These are phyloP conservation scores for Wickerhamiella australiensis DNA, from an alignment of 805 yeast species.

Conservation along the genomic window DNA sequence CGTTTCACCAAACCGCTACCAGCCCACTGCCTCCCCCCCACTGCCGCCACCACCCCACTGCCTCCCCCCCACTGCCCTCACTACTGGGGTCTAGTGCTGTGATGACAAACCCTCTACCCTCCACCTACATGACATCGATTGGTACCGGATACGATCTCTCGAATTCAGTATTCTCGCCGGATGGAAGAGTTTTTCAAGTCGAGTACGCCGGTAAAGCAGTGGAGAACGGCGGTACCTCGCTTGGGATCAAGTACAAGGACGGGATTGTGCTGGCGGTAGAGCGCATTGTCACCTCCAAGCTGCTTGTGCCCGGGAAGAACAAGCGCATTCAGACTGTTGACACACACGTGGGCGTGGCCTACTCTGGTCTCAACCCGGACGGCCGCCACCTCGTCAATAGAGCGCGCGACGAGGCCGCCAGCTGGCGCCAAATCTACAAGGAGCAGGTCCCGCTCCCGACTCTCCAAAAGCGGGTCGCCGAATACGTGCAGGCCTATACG, in stretches of 20 bases:
- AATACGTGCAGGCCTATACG: slow-evolving; percentile 89
- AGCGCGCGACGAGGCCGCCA: slow-evolving; percentile 82
- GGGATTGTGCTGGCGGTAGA: slow-evolving; percentile 98
- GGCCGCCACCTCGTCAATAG: slow-evolving; percentile 87
- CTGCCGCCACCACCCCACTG: no score
- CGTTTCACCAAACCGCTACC: no score
- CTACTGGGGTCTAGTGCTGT: no score
- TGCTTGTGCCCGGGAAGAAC: slow-evolving; percentile 80
- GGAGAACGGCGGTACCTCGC: slow-evolving; percentile 90
- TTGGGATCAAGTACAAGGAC: slow-evolving; percentile 84
- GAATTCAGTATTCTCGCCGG: slow-evolving; percentile 82
- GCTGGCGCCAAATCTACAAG: slow-evolving; percentile 66
- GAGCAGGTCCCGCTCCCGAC: slow-evolving; percentile 68
- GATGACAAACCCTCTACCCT: neutral
- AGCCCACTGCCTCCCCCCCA: no score
- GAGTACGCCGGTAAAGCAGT: slow-evolving; percentile 97
- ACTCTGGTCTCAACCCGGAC: slow-evolving; percentile 91
- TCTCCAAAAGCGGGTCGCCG: slow-evolving; percentile 75
- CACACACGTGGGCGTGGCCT: slow-evolving; percentile 85
- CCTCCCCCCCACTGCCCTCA: neutral
- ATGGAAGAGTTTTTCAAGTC: slow-evolving; percentile 66
- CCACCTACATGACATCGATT: slow-evolving; percentile 55
- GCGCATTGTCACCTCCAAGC: slow-evolving; percentile 73
- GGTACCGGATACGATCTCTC: slow-evolving; percentile 99
- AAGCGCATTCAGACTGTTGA: slow-evolving; percentile 87